A percentile compares a stretch with the other conserved stretches of the same genome.
phyloP scores from a whole-genome alignment of 805 yeast genomes.

The Candida insectalens region DNA sequence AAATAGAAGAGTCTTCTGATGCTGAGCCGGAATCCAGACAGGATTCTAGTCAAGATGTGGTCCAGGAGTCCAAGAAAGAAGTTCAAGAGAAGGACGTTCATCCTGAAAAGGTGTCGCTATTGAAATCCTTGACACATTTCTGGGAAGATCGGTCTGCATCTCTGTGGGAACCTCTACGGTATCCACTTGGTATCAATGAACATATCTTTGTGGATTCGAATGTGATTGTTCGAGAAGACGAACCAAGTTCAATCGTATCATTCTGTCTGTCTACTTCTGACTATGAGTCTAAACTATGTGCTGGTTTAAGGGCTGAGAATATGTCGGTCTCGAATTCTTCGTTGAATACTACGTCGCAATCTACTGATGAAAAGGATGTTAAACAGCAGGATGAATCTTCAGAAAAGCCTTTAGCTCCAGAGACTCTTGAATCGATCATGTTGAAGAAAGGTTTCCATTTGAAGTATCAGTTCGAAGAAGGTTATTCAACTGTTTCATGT shows the following conservation, averaged over 20 bases:
- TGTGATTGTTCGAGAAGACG: slow-evolving; percentile 91
- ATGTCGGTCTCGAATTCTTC: slow-evolving; percentile 2
- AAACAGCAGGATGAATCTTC: background rate
- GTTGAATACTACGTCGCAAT: slow-evolving; percentile 17
- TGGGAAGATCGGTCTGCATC: slow-evolving; percentile 98
- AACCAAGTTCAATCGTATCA: slow-evolving; percentile 90
- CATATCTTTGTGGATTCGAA: slow-evolving; percentile 91
- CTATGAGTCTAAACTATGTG: slow-evolving; percentile 38
- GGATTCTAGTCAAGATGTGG: too few relatives aligned
- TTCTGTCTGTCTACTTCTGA: slow-evolving; percentile 84
- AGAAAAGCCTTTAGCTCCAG: background rate
- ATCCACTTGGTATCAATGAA: slow-evolving; percentile 72
- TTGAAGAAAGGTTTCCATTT: slow-evolving; percentile 81
- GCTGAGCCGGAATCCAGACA: slow-evolving; percentile 3
- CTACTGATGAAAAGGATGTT: slow-evolving; percentile 2
- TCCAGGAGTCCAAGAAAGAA: slow-evolving; percentile 6
- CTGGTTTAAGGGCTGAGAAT: background rate
- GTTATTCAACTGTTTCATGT: slow-evolving; percentile 74
- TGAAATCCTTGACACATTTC: slow-evolving; percentile 78
- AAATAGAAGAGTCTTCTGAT: background rate
- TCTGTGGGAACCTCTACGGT: slow-evolving; percentile 85
- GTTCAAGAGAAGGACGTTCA: slow-evolving; percentile 24
- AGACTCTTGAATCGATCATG: slow-evolving; percentile 55
- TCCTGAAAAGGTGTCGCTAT: slow-evolving; percentile 65
- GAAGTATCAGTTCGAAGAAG: slow-evolving; percentile 86